A percentile compares a stretch with the other conserved stretches of the same genome.
phyloP scores from a whole-genome alignment of 1,284 basidiomycete genomes.

The Golubevia pallescens region DNA sequence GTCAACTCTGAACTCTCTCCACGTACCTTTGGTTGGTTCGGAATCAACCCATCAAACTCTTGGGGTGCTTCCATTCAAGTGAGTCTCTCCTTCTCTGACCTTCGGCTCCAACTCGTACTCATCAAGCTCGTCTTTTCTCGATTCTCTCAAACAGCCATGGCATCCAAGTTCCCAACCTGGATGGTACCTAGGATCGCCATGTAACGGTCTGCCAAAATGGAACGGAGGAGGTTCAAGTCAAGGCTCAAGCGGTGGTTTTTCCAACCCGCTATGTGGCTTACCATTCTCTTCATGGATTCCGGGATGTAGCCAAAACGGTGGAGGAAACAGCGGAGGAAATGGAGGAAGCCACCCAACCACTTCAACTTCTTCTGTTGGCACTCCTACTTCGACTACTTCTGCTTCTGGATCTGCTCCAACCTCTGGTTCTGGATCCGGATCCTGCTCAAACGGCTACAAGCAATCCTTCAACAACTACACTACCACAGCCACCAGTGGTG shows the following conservation, averaged over 20 bases:
- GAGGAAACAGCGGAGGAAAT: too few species aligned
- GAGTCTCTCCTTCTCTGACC: too few species aligned
- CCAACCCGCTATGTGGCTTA: too few species aligned
- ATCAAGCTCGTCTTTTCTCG: too few species aligned
- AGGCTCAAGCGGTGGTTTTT: too few species aligned
- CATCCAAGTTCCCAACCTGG: slow-evolving; percentile 13
- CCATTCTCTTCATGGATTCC: too few species aligned
- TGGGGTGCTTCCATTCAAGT: background rate
- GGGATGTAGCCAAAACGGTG: too few species aligned
- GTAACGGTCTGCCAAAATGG: slow-evolving; percentile 17
- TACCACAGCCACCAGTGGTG: slow-evolving; percentile 15
- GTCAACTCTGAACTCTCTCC: slow-evolving; percentile 2
- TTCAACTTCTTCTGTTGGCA: background rate
- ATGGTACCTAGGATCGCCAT: slow-evolving; percentile 6
- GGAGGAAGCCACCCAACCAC: too few species aligned
- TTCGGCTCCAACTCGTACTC: too few species aligned
- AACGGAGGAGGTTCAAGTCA: too few species aligned
- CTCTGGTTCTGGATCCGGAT: too few species aligned
- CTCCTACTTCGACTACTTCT: background rate
- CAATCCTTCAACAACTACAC: slow-evolving; percentile 20
- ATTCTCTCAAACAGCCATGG: too few species aligned
- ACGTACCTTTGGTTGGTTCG: slow-evolving; percentile 7
- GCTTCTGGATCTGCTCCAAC: slow-evolving; percentile 1
- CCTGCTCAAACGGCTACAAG: slow-evolving; percentile 16
- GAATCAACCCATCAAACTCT: slow-evolving; percentile 2